phyloP scores from a whole-genome alignment of 108 stramenopile genomes.

The Phaeodactylum tricornutum region DNA sequence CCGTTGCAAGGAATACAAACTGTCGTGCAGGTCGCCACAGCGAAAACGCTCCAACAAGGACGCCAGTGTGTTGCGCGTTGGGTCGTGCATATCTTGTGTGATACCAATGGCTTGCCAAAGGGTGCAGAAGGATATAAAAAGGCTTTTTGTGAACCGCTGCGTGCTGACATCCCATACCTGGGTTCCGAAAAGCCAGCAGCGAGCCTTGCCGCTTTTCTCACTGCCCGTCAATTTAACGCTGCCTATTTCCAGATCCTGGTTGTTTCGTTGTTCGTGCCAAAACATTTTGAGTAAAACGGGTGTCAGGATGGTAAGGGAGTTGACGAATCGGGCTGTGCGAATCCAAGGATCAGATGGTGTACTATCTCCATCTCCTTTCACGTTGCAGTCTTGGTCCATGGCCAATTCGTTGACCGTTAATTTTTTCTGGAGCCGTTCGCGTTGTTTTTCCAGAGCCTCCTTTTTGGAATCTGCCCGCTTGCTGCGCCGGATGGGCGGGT shows the following conservation, averaged over 20 bases:
- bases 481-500: too few relatives aligned
- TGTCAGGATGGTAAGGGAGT: background rate
- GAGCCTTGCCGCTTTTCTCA: background rate
- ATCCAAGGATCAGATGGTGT: background rate
- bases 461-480: background rate
- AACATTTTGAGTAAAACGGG: background rate
- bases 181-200: background rate
- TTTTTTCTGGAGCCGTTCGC: constrained; percentile 1
- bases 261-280: constrained; percentile 5
- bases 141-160: too few relatives aligned
- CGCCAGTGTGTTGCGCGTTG: too few relatives aligned
- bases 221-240: background rate
- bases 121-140: too few relatives aligned
- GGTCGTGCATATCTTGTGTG: too few relatives aligned
- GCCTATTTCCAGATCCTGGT: background rate
- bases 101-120: too few relatives aligned
- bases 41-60: too few relatives aligned
- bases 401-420: background rate
- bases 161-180: background rate
- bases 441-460: constrained; percentile 1
- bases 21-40: too few relatives aligned
- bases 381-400: background rate
- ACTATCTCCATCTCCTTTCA: background rate
- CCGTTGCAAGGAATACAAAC: too few relatives aligned
- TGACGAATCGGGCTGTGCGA: background rate